Percentiles rank a stretch among this genome's conserved stretches.
These are phyloP conservation scores for Pyrenula aspistea DNA, from an alignment of 495 filamentous ascomycete genomes.

Conservation along the genomic window DNA sequence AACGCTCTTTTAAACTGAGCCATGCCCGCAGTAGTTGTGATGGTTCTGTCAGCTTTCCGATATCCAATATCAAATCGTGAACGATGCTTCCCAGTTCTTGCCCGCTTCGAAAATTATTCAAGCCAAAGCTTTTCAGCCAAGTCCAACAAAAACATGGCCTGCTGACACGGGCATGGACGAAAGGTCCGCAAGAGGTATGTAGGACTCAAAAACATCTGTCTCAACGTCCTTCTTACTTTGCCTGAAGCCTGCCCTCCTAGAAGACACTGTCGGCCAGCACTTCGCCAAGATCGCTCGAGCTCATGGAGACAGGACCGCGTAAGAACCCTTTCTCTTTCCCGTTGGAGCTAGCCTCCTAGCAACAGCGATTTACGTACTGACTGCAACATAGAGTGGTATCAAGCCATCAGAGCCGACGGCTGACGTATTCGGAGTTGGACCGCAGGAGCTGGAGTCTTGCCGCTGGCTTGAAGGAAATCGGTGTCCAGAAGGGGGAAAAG, in stretches of 20 bases:
- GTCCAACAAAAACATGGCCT: too few relatives aligned
- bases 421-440: conserved; percentile 69
- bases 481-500: conserved; percentile 73
- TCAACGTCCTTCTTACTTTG: not conserved
- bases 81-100: too few relatives aligned
- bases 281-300: conserved; percentile 58
- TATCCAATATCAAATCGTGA: too few relatives aligned
- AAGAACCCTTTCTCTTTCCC: conserved; percentile 10
- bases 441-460: conserved; percentile 65
- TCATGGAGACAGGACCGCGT: conserved; percentile 70
- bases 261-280: conserved; percentile 70
- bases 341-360: not conserved
- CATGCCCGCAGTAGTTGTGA: too few relatives aligned
- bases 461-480: conserved; percentile 55
- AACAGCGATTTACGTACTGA: not conserved
- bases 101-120: too few relatives aligned
- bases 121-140: too few relatives aligned
- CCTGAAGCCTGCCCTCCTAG: conserved; percentile 55
- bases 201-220: not conserved
- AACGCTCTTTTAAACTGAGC: too few relatives aligned
- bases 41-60: too few relatives aligned
- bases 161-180: not conserved
- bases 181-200: not conserved
- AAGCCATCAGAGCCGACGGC: conserved; percentile 45
- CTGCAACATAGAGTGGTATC: conserved; percentile 45